These are phyloP conservation scores for Cordia subcordata DNA, from an alignment of 257 asterid species.

Conservation along the genomic window DNA sequence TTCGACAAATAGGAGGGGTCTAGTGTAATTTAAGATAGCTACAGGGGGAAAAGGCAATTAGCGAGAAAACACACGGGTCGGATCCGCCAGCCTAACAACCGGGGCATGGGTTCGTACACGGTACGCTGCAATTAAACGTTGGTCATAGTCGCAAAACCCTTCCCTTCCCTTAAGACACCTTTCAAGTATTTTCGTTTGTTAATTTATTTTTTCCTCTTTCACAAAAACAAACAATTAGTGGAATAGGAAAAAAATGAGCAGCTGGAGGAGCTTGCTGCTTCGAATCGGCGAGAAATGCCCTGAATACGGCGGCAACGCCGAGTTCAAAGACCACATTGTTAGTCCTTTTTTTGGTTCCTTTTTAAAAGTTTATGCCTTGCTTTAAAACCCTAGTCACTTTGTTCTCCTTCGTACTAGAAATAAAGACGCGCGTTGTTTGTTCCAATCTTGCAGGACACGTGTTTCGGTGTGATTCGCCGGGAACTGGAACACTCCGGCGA, in stretches of 20 bases:
- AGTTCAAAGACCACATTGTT: conserved; percentile 86
- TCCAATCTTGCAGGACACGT: conserved; percentile 63
- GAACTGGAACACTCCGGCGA: conserved; percentile 61
- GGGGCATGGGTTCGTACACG: no score
- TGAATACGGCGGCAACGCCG: conserved; percentile 78
- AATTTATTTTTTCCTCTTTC: neutral
- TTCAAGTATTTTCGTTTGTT: neutral
- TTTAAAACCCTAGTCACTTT: conserved; percentile 32
- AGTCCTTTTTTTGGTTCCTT: conserved; percentile 11
- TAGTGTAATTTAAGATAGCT: no score
- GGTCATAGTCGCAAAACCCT: neutral
- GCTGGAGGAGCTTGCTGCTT: conserved; percentile 70
- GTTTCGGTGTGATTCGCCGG: conserved; percentile 81
- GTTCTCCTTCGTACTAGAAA: neutral
- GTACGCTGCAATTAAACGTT: neutral
- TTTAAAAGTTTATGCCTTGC: conserved; percentile 1
- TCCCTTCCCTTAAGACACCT: neutral
- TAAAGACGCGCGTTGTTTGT: neutral
- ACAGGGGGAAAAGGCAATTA: no score
- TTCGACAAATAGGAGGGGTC: no score
- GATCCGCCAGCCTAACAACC: no score
- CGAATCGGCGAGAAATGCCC: conserved; percentile 92
- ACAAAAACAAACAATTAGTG: neutral
- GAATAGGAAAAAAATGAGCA: conserved; percentile 51
- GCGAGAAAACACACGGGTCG: no score